Conservation (phyloP, 31 red algal genomes). For the Endocladia muricata region DNA sequence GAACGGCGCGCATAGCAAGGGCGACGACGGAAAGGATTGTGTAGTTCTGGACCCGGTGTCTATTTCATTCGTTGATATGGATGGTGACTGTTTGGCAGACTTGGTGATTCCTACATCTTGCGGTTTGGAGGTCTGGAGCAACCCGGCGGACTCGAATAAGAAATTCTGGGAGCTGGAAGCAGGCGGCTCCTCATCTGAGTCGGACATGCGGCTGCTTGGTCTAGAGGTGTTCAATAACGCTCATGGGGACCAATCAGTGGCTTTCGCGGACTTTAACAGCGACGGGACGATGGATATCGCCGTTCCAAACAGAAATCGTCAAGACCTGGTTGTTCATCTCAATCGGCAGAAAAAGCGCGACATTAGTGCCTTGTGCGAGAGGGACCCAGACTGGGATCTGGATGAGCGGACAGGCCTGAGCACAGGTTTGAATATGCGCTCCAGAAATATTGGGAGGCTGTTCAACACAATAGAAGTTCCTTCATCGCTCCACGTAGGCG, state of each 20-base stretch:
- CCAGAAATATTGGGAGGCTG: conserved; percentile 26
- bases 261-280: conserved; percentile 62
- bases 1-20: background rate
- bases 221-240: conserved; percentile 50
- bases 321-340: conserved; percentile 49
- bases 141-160: conserved; percentile 16
- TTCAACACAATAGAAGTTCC: conserved; percentile 53
- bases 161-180: conserved; percentile 55
- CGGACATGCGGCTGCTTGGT: conserved; percentile 42
- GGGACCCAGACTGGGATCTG: conserved; percentile 42
- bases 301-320: conserved; percentile 44
- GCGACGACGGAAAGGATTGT: background rate
- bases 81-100: conserved; percentile 85
- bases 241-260: conserved; percentile 53
- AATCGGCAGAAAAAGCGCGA: conserved; percentile 31
- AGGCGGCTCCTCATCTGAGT: background rate
- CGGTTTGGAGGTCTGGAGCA: conserved; percentile 73
- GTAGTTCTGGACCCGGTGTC: conserved; percentile 22
- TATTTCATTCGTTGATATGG: conserved; percentile 71
- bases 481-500: conserved; percentile 52
- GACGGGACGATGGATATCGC: conserved; percentile 76
- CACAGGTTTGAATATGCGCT: conserved; percentile 12
- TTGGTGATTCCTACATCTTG: conserved; percentile 70
- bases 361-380: conserved; percentile 24
- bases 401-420: conserved; percentile 19